These are phyloP conservation scores for Straminergon stramineum DNA, from an alignment of 225 moss, liverwort and hornwort species.

Conservation along the genomic window DNA sequence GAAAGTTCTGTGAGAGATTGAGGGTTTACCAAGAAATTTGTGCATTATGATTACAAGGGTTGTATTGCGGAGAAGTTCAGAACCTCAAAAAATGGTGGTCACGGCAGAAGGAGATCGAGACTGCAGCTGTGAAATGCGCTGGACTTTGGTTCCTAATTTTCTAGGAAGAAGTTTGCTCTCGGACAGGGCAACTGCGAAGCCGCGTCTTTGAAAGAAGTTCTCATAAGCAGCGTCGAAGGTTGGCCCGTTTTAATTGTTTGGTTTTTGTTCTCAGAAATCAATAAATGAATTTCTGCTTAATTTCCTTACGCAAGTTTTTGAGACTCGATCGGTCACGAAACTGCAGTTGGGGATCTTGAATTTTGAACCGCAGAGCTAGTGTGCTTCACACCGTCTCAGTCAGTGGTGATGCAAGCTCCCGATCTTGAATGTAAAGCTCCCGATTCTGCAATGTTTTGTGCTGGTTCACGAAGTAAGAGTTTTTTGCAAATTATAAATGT, in stretches of 20 bases:
- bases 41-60: background rate
- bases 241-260: background rate
- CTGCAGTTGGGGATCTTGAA: too few species aligned
- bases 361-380: too few species aligned
- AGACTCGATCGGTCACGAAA: too few species aligned
- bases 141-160: background rate
- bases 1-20: too few species aligned
- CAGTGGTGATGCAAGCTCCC: background rate
- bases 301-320: too few species aligned
- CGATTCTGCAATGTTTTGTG: background rate
- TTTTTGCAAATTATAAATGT: background rate
- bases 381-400: background rate
- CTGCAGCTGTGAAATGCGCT: background rate
- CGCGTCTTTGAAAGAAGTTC: background rate
- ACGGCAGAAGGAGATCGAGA: background rate
- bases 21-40: background rate
- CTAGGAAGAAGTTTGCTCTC: background rate
- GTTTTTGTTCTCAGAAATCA: background rate
- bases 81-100: background rate
- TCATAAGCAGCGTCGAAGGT: background rate
- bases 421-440: background rate
- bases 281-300: too few species aligned
- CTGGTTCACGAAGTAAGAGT: background rate
- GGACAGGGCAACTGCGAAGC: background rate
- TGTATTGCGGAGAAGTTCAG: background rate